These are phyloP conservation scores for Tuber melanosporum DNA, from an alignment of 495 filamentous ascomycete genomes.

Conservation along the genomic window DNA sequence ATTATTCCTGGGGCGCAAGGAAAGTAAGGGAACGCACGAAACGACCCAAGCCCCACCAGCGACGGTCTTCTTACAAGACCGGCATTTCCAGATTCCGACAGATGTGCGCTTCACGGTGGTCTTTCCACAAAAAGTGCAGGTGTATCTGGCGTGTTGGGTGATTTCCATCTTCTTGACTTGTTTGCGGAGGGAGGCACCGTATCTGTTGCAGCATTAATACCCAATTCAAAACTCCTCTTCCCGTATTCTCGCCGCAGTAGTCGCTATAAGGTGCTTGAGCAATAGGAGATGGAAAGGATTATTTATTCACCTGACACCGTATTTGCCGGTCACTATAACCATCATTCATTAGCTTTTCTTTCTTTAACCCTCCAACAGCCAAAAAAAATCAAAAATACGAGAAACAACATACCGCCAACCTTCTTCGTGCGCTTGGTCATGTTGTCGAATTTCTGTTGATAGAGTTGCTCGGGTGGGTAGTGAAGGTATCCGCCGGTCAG, in stretches of 20 bases:
- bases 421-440: constrained; percentile 99
- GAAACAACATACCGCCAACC: constrained; percentile 65
- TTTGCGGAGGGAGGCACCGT: constrained; percentile 99
- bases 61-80: constrained; percentile 83
- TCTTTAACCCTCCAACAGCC: not conserved
- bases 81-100: constrained; percentile 96
- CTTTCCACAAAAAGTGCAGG: constrained; percentile 93
- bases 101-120: constrained; percentile 83
- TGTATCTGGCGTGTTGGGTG: constrained; percentile 90
- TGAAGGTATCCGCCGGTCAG: constrained; percentile 21
- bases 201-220: constrained; percentile 50
- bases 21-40: constrained; percentile 61
- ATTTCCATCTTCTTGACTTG: constrained; percentile 99
- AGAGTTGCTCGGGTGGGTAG: constrained; percentile 14
- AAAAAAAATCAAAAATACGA: not conserved
- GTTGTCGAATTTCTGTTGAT: constrained; percentile 49
- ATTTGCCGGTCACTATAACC: constrained; percentile 57
- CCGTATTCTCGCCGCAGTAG: constrained; percentile 7
- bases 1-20: not conserved
- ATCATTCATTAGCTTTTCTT: constrained; percentile 9
- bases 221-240: constrained; percentile 16
- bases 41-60: constrained; percentile 96
- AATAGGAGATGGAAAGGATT: constrained; percentile 14
- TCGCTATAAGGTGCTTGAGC: not conserved
- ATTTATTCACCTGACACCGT: constrained; percentile 60